Conservation (phyloP, 2,329 filamentous ascomycete genomes). For the Bipolaris sorokiniana region DNA sequence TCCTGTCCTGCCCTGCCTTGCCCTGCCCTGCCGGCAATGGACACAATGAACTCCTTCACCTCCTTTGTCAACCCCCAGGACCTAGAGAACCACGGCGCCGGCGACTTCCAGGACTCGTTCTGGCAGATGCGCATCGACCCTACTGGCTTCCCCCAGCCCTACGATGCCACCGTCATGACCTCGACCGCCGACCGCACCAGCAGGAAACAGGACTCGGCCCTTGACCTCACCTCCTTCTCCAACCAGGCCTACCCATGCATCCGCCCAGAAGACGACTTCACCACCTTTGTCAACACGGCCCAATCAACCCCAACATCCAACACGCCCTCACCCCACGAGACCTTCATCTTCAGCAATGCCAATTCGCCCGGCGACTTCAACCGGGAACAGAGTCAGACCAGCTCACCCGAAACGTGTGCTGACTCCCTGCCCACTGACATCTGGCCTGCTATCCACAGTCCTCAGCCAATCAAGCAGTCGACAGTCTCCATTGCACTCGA, state of each 20-base stretch:
- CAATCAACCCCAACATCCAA: constrained; percentile 35
- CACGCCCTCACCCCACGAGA: constrained; percentile 37
- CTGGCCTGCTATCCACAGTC: constrained; percentile 38
- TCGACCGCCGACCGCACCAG: constrained; percentile 17
- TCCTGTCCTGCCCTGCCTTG: constrained; percentile 3
- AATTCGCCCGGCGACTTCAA: constrained; percentile 42
- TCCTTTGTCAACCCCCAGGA: constrained; percentile 29
- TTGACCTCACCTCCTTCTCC: constrained; percentile 29
- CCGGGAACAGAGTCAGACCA: constrained; percentile 39
- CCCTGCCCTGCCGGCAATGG: constrained; percentile 21
- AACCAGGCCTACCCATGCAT: constrained; percentile 16
- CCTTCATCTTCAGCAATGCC: constrained; percentile 41
- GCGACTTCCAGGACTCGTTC: constrained; percentile 25
- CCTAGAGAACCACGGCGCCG: constrained; percentile 14
- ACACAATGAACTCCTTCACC: constrained; percentile 24
- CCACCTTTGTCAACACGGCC: constrained; percentile 26
- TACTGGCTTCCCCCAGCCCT: constrained; percentile 10
- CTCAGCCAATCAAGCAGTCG: constrained; percentile 30
- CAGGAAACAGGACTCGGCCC: constrained; percentile 34
- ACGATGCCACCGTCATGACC: constrained; percentile 10
- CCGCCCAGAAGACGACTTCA: constrained; percentile 26
- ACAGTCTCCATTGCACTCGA: constrained; percentile 34
- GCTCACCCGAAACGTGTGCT: constrained; percentile 38
- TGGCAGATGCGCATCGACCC: constrained; percentile 19
- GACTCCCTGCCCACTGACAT: constrained; percentile 28